A percentile compares a stretch with the other conserved stretches of the same genome.
phyloP scores from a whole-genome alignment of 768 basidiomycete genomes.

The Suillus plorans region DNA sequence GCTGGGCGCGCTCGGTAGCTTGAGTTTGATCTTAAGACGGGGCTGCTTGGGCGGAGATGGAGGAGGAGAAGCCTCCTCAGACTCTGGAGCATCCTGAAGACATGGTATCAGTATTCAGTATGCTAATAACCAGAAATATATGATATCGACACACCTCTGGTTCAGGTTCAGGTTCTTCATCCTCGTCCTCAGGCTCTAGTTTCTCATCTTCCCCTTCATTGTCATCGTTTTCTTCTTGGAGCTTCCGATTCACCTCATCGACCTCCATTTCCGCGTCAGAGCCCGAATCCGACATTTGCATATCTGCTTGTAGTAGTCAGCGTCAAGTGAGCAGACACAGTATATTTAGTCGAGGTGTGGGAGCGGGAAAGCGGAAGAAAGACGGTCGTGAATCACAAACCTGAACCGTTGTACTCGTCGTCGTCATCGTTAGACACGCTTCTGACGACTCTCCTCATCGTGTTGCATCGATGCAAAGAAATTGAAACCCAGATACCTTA shows the following conservation, averaged over 20 bases:
- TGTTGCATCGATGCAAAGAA: background rate
- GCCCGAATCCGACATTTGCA: slow-evolving; percentile 24
- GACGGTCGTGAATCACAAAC: slow-evolving; percentile 1
- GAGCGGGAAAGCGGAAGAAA: slow-evolving; percentile 1
- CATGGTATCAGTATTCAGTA: slow-evolving; percentile 20
- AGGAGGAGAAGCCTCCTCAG: slow-evolving; percentile 35
- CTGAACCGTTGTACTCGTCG: slow-evolving; percentile 6
- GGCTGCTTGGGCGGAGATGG: slow-evolving; percentile 34
- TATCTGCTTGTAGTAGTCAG: slow-evolving; percentile 13
- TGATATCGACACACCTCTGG: slow-evolving; percentile 13
- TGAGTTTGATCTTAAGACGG: slow-evolving; percentile 62
- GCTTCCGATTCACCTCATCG: slow-evolving; percentile 32
- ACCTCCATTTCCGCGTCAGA: slow-evolving; percentile 40
- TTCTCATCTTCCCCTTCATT: slow-evolving; percentile 26
- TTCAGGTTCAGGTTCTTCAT: slow-evolving; percentile 34
- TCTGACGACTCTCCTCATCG: slow-evolving; percentile 4
- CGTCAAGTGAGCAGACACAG: background rate
- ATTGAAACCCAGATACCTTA: slow-evolving; percentile 23
- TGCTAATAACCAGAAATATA: slow-evolving; percentile 18
- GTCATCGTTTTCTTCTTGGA: slow-evolving; percentile 16
- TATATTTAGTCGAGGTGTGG: slow-evolving; percentile 8
- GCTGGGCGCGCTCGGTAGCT: slow-evolving; percentile 42
- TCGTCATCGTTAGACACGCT: slow-evolving; percentile 15
- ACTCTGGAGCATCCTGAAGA: slow-evolving; percentile 31
- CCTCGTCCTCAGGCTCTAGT: slow-evolving; percentile 34